phyloP scores from a whole-genome alignment of 805 yeast genomes.

The Yamadazyma takamatsuzukensis region DNA sequence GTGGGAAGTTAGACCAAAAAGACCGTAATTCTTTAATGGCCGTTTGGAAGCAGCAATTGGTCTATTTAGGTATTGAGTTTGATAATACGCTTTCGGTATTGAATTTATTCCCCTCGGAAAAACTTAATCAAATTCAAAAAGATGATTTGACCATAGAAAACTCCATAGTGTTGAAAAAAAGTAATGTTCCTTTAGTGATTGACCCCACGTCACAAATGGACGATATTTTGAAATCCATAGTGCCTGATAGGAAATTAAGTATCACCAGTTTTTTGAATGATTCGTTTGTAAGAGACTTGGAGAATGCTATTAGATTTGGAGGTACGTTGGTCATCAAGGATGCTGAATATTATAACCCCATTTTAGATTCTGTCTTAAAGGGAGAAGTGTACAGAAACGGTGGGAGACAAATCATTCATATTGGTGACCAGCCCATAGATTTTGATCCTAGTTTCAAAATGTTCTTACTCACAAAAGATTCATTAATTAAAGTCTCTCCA shows the following conservation, averaged over 20 bases:
- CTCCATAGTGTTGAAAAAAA: constrained; percentile 45
- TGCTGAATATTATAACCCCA: constrained; percentile 78
- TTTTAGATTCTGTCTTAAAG: constrained; percentile 58
- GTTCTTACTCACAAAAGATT: constrained; percentile 58
- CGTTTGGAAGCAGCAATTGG: constrained; percentile 36
- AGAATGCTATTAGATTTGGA: constrained; percentile 83
- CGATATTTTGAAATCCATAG: constrained; percentile 32
- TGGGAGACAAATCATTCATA: constrained; percentile 57
- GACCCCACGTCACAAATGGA: constrained; percentile 63
- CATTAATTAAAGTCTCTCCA: constrained; percentile 43
- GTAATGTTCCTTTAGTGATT: constrained; percentile 53
- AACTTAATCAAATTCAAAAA: constrained; percentile 34
- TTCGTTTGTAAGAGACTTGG: constrained; percentile 63
- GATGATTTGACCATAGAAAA: constrained; percentile 67
- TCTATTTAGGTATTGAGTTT: constrained; percentile 6
- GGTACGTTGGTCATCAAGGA: constrained; percentile 69
- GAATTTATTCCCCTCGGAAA: constrained; percentile 4
- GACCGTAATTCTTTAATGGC: constrained; percentile 34
- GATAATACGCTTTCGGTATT: constrained; percentile 7
- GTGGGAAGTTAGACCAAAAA: constrained; percentile 55
- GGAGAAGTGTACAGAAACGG: constrained; percentile 63
- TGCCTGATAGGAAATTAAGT: constrained; percentile 35
- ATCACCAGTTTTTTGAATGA: constrained; percentile 71
- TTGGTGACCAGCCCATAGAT: constrained; percentile 67
- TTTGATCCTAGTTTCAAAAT: constrained; percentile 61